Evolutionary conservation across 805 yeast species (phyloP).

Genomic region (Ogataea populi-albae): DNA sequence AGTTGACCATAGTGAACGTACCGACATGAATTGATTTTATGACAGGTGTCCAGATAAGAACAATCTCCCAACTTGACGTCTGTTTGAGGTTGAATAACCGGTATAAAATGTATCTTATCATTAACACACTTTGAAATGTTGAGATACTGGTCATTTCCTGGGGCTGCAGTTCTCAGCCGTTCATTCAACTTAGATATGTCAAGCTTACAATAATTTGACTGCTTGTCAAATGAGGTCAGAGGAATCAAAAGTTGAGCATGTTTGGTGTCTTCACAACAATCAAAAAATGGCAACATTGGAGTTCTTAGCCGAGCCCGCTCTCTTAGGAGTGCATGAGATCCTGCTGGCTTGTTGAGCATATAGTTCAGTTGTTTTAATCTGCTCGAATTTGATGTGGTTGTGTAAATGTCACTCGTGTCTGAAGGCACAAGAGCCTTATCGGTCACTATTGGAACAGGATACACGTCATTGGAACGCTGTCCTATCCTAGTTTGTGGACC

Average conservation of each 20-base stretch:
- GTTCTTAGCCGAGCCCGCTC: constrained; percentile 41
- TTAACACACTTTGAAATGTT: constrained; percentile 32
- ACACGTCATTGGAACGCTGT: constrained; percentile 20
- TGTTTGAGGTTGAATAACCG: constrained; percentile 55
- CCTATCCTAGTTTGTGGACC: constrained; percentile 14
- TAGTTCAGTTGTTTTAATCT: constrained; percentile 26
- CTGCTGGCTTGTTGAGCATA: constrained; percentile 29
- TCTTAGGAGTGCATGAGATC: constrained; percentile 39
- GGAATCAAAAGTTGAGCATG: constrained; percentile 32
- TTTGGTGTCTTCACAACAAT: constrained; percentile 44
- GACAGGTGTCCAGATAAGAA: constrained; percentile 92
- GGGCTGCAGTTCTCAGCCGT: constrained; percentile 7
- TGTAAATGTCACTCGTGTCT: constrained; percentile 25
- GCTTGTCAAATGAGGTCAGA: constrained; percentile 25
- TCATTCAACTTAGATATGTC: constrained; percentile 26
- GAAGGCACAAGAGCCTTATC: constrained; percentile 22
- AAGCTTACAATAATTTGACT: constrained; percentile 28
- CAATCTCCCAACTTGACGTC: constrained; percentile 82
- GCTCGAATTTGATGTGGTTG: constrained; percentile 26
- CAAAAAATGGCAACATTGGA: constrained; percentile 41
- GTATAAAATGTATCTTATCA: constrained; percentile 50
- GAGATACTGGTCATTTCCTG: constrained; percentile 7
- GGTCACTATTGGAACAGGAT: constrained; percentile 18
- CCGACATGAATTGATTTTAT: constrained; percentile 74
- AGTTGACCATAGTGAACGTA: constrained; percentile 72